Evolutionary conservation across 148 eudicot species (phyloP).

Genomic region (Rhododendron molle): DNA sequence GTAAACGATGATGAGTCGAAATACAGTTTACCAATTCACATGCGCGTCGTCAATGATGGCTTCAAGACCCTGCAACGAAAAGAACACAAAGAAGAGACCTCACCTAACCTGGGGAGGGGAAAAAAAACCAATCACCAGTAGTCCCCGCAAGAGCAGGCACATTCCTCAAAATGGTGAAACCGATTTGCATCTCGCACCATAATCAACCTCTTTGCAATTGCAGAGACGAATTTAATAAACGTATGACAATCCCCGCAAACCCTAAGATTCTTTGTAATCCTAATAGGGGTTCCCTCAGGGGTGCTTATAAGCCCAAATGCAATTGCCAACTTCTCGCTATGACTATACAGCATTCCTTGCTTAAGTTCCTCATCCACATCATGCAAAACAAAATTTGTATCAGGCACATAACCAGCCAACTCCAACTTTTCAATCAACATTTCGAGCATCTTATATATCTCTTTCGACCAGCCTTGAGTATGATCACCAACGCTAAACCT

Average conservation of each 20-base stretch:
- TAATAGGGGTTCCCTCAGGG: constrained; percentile 19
- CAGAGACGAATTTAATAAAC: constrained; percentile 22
- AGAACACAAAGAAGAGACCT: not conserved
- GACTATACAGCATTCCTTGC: constrained; percentile 14
- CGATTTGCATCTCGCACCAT: constrained; percentile 31
- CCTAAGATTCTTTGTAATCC: constrained; percentile 28
- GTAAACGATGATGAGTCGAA: no score
- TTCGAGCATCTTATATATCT: constrained; percentile 22
- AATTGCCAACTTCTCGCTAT: constrained; percentile 29
- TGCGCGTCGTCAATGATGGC: not conserved
- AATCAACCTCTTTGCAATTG: constrained; percentile 16
- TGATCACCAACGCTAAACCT: constrained; percentile 24
- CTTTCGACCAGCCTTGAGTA: constrained; percentile 16
- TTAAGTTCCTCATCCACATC: constrained; percentile 28
- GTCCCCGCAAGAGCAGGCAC: constrained; percentile 27
- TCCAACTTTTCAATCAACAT: constrained; percentile 16
- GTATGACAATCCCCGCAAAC: no score
- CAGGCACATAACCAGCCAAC: constrained; percentile 24
- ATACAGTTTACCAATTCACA: not conserved
- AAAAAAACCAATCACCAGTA: constrained; percentile 13
- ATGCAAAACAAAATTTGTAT: constrained; percentile 19
- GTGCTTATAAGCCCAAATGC: constrained; percentile 28
- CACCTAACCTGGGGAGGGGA: not conserved
- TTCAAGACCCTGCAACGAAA: not conserved
- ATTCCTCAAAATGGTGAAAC: constrained; percentile 24